Evolutionary conservation across 768 basidiomycete species (phyloP).

Genomic region (Asterophora lycoperdoides): DNA sequence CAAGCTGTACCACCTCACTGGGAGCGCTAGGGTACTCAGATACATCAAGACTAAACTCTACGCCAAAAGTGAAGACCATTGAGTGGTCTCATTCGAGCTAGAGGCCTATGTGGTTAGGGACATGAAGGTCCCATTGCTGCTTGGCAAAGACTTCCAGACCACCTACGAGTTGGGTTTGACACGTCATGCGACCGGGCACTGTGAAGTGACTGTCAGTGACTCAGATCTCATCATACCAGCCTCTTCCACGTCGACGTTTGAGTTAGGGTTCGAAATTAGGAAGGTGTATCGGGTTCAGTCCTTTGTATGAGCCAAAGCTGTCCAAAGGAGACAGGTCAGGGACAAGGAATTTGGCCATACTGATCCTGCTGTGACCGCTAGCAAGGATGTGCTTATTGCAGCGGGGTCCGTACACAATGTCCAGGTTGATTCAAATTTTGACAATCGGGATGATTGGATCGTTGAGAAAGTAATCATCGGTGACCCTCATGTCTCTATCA

Average conservation of each 20-base stretch:
- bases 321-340: not conserved
- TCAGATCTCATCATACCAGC: not conserved
- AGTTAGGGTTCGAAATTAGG: slow-evolving; percentile 18
- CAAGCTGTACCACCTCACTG: too few species aligned
- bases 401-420: slow-evolving; percentile 9
- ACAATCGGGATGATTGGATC: slow-evolving; percentile 10
- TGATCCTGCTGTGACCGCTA: not conserved
- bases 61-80: not conserved
- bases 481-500: not conserved
- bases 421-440: slow-evolving; percentile 3
- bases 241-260: slow-evolving; percentile 7
- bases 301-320: slow-evolving; percentile 3
- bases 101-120: slow-evolving; percentile 29
- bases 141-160: slow-evolving; percentile 30
- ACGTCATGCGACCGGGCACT: slow-evolving; percentile 3
- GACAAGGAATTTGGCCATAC: not conserved
- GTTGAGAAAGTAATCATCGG: slow-evolving; percentile 16
- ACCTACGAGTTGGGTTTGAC: slow-evolving; percentile 19
- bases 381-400: not conserved
- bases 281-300: slow-evolving; percentile 6
- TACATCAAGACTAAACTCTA: too few species aligned
- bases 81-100: slow-evolving; percentile 18
- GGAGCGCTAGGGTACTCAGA: too few species aligned
- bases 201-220: slow-evolving; percentile 2
- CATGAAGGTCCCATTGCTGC: slow-evolving; percentile 25